phyloP scores from a whole-genome alignment of 352 stramenopile genomes.

The Globisporangium emineosum region DNA sequence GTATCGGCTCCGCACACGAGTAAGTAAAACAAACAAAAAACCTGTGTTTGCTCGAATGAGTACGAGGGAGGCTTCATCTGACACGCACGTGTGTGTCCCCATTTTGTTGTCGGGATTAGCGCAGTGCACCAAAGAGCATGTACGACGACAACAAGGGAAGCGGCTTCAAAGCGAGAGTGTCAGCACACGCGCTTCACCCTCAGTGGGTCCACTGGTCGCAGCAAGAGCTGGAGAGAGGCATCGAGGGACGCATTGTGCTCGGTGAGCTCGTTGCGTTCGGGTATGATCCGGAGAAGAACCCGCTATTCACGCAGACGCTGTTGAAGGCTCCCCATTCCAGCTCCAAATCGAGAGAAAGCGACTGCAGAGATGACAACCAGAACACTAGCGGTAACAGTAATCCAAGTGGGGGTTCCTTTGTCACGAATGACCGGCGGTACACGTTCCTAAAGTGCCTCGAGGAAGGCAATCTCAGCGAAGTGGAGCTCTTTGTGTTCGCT shows the following conservation, averaged over 20 bases:
- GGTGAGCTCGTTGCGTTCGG: constrained; percentile 46
- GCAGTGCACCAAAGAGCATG: constrained; percentile 33
- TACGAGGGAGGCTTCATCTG: not conserved
- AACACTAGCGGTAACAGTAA: not conserved
- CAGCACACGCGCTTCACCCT: constrained; percentile 37
- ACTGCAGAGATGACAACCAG: constrained; percentile 21
- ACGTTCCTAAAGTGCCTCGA: constrained; percentile 50
- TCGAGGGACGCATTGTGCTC: constrained; percentile 55
- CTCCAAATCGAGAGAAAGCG: constrained; percentile 2
- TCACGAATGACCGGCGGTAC: constrained; percentile 23
- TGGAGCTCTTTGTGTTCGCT: constrained; percentile 63
- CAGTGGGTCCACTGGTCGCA: constrained; percentile 69
- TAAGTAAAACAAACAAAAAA: no score
- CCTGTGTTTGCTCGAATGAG: not conserved
- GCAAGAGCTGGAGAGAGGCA: constrained; percentile 54
- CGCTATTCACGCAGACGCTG: constrained; percentile 49
- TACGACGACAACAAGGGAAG: constrained; percentile 26
- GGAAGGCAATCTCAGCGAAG: constrained; percentile 34
- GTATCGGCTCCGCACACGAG: constrained; percentile 38
- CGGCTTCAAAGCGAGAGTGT: constrained; percentile 6
- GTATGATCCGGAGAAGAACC: constrained; percentile 50
- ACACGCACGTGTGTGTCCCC: not conserved
- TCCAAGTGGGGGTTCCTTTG: not conserved
- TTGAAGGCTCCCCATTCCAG: constrained; percentile 11
- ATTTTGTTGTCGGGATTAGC: constrained; percentile 21